These are phyloP conservation scores for Trypanosomatidae sp. DNA, from an alignment of 208 protist genomes.

Conservation along the genomic window DNA sequence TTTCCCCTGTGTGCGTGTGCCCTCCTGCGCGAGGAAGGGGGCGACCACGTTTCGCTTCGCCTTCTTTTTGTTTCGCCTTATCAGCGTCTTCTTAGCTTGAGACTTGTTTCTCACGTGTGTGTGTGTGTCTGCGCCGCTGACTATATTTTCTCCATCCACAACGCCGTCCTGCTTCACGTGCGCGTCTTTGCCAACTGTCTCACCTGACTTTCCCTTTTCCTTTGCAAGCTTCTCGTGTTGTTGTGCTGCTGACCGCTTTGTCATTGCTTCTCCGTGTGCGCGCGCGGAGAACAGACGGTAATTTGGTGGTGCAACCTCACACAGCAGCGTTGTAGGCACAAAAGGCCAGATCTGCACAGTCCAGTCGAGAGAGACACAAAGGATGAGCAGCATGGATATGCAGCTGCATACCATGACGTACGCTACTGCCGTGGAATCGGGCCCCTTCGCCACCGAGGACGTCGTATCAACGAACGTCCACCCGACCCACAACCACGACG, in stretches of 20 bases:
- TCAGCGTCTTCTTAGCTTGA: not conserved
- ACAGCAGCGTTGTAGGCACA: not conserved
- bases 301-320: not conserved
- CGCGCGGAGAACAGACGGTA: not conserved
- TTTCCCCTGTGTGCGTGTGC: not conserved
- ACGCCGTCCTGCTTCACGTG: not conserved
- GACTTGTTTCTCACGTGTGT: not conserved
- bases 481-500: slow-evolving; percentile 4
- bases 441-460: slow-evolving; percentile 9
- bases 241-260: not conserved
- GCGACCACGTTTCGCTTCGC: not conserved
- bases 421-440: not conserved
- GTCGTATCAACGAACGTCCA: slow-evolving; percentile 26
- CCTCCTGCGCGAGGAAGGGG: not conserved
- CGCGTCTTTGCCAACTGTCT: not conserved
- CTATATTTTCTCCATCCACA: not conserved
- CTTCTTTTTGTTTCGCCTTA: not conserved
- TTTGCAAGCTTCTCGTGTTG: slow-evolving; percentile 1
- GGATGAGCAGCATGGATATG: slow-evolving; percentile 11
- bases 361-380: not conserved
- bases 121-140: not conserved
- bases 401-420: slow-evolving; percentile 9
- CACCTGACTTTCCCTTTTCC: not conserved
- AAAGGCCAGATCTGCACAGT: not conserved
- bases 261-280: not conserved